phyloP scores from a whole-genome alignment of 73 alveolate species.

The Blepharisma stoltei region DNA sequence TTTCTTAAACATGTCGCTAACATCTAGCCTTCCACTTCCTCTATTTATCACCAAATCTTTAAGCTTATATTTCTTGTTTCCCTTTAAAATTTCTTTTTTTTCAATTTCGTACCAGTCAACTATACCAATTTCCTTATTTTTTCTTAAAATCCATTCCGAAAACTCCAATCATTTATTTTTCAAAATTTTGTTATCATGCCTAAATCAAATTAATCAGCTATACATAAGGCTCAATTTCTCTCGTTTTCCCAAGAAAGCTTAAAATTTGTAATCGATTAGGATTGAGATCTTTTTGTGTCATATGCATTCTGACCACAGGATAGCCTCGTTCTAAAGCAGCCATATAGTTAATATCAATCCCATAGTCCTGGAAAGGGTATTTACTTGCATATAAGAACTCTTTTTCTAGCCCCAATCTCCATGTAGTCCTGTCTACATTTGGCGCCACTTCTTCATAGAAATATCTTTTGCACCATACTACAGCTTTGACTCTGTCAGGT shows the following conservation, averaged over 20 bases:
- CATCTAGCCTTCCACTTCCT: constrained; percentile 52
- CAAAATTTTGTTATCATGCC: too few species aligned
- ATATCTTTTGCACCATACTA: constrained; percentile 47
- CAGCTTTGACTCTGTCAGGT: constrained; percentile 75
- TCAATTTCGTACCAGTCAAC: constrained; percentile 17
- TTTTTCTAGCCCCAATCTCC: constrained; percentile 50
- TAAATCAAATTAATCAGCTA: too few species aligned
- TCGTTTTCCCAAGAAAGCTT: too few species aligned
- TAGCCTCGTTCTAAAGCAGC: constrained; percentile 40
- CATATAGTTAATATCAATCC: constrained; percentile 56
- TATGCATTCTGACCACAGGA: background rate
- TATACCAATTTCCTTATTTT: too few species aligned
- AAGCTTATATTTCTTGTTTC: constrained; percentile 39
- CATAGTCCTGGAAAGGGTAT: constrained; percentile 64
- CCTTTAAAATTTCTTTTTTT: constrained; percentile 37
- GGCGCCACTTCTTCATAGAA: constrained; percentile 72
- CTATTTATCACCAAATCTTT: constrained; percentile 45
- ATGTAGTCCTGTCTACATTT: constrained; percentile 47
- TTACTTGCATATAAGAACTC: constrained; percentile 45
- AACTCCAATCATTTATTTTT: too few species aligned
- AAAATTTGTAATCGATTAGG: too few species aligned
- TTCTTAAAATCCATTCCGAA: too few species aligned
- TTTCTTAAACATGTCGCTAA: constrained; percentile 27
- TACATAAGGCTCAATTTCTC: too few species aligned
- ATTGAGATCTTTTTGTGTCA: constrained; percentile 36